Evolutionary conservation across 345 rosid species (phyloP), one percentile per base, ranked within the genome.

Genomic region (Microcos paniculata): DNA sequence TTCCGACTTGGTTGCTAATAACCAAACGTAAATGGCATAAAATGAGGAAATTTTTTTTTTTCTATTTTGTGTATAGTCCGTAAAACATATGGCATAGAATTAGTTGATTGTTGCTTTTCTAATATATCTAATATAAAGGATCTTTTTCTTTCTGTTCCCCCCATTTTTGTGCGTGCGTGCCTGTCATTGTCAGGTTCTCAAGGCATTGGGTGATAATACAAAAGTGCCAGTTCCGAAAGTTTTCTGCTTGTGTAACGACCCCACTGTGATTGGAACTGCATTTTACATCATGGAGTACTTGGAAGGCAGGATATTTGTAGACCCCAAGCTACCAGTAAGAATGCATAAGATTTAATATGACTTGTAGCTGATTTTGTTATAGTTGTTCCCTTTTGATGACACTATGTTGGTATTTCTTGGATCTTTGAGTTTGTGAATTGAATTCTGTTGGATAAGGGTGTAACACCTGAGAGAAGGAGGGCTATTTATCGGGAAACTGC

Each of bases 261-360:
- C 89, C 0, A 71, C 74, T 66, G 87, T 96, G 6, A 88, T 96
- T 71, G 99, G 97, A 65, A 92, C 99, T 69, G 84, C 88, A 16
- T 96, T 96, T 83, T 96, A 96, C 86, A 90, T 96, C 75, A 96
- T 96, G 99, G 99, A 96, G 84, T 90, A 81, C 71, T 83, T 96
- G 87, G 96, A 96, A 85, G 99, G 98, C 3, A 88, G 98, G 26
- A 90, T 96, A 57, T 96, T 89, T 75, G 45, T 92, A 9, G 97
- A 96, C 76, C 91, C 92, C 0, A 79, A 78, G 75, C 85, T 96
- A 66, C 95, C 88, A 62, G 96, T 96, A 84, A 31, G 81, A 45
- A 13, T 38, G 5, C 4, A 53, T 49, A 58, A 24, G 14, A 8
- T 76, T 78, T 40, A 12, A 53, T 56, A 14, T 46, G 24, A 76